Evolutionary conservation across 2,329 filamentous ascomycete species (phyloP).

Genomic region (Penicillium sp.): DNA sequence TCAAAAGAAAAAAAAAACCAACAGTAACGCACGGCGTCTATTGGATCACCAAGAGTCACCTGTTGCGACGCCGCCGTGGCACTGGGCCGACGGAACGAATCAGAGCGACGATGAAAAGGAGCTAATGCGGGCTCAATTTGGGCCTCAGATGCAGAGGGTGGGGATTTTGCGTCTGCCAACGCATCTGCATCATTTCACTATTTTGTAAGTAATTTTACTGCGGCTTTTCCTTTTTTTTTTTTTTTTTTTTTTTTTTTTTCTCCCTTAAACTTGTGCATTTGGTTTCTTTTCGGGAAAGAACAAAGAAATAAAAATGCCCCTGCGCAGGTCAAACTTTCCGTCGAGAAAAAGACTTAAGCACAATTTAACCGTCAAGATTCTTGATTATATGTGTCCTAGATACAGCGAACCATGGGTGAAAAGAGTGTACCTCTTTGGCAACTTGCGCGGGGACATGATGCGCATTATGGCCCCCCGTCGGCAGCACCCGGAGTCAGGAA

Average conservation of each 20-base stretch:
- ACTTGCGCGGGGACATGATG: constrained; percentile 2
- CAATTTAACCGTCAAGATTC: neutral
- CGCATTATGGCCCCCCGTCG: constrained; percentile 3
- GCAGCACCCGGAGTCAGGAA: constrained; percentile 6
- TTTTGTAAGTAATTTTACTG: constrained; percentile 5
- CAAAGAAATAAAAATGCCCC: neutral
- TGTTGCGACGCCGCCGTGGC: constrained; percentile 24
- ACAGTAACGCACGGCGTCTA: constrained; percentile 27
- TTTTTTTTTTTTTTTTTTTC: neutral
- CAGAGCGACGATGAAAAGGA: neutral
- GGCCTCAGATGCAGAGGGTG: constrained; percentile 14
- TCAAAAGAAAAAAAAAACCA: constrained; percentile 20
- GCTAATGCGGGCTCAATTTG: constrained; percentile 26
- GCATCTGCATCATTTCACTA: constrained; percentile 14
- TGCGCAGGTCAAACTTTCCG: too few relatives aligned
- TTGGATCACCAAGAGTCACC: constrained; percentile 25
- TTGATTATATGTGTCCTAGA: constrained; percentile 1
- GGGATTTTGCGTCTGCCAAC: constrained; percentile 20
- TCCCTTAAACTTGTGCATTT: neutral
- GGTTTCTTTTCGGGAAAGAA: neutral
- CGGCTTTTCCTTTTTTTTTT: neutral
- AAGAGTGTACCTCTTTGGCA: neutral
- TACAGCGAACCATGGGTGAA: constrained; percentile 18
- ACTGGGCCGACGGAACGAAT: constrained; percentile 17
- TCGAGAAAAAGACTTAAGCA: too few relatives aligned